Evolutionary conservation across 345 rosid genomes (phyloP), one percentile per base, ranked within the genome.

Genomic region (Syzygium aqueum): DNA sequence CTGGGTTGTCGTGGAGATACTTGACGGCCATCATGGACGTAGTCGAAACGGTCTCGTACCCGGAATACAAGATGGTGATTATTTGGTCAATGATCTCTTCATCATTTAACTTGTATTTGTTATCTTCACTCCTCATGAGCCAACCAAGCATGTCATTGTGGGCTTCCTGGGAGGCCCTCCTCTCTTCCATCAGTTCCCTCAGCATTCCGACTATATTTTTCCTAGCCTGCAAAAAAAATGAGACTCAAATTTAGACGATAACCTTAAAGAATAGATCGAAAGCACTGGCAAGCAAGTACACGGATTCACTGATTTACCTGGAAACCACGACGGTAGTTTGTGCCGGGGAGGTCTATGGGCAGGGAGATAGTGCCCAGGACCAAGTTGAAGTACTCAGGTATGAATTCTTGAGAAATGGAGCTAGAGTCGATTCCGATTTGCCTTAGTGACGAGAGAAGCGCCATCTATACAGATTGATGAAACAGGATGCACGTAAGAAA

Each of bases 11-110:
- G 86, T 96, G 98, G 28, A 95, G 93, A 86, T 96, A 97, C 93
- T 96, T 97, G 85, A 97, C 90, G 53, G 96, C 96, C 99, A 96
- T 97, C 98, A 96, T 97, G 3, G 98, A 91, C 21, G 98, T 96
- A 51, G 97, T 95, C 19, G 98, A 97, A 46, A 96, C 96, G 49
- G 97, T 97, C 88, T 97, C 99, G 65, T 93, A 95, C 78, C 98
- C 98, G 4, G 99, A 96, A 87, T 95, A 93, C 88, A 94, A 85
- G 37, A 97, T 91, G 22, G 99, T 94, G 61, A 97, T 96, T 3
- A 97, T 88, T 88, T 96, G 99, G 92, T 95, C 98, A n/a, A 95
- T 90, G 40, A 96, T 94, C 90, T 96, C 95, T 14, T 93, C 94
- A 87, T 94, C 96, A 17, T 86, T 90, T 85, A 94, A 85, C 51